phyloP scores from a whole-genome alignment of 352 stramenopile genomes.

The Globisporangium abappressorium region DNA sequence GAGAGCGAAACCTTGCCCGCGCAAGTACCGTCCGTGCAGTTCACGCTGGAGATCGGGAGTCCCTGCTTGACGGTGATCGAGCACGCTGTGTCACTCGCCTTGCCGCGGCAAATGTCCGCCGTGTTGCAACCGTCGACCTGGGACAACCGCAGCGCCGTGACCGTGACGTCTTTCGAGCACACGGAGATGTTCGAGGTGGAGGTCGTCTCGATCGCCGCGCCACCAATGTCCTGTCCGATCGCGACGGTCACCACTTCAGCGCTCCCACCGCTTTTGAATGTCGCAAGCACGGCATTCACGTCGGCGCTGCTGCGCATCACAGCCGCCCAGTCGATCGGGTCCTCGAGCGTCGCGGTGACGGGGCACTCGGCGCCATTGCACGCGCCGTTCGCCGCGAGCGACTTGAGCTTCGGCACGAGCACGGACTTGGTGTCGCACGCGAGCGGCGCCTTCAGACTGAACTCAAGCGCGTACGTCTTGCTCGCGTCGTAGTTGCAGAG shows the following conservation, averaged over 20 bases:
- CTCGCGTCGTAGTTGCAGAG: conserved; percentile 67
- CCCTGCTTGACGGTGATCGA: conserved; percentile 34
- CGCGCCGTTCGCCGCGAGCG: conserved; percentile 30
- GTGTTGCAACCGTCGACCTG: conserved; percentile 49
- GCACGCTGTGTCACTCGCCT: conserved; percentile 40
- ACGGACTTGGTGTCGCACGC: conserved; percentile 41
- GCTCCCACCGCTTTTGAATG: conserved; percentile 34
- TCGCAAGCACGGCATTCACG: conserved; percentile 50
- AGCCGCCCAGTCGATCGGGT: conserved; percentile 65
- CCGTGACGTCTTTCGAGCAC: conserved; percentile 38
- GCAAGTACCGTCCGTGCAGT: conserved; percentile 43
- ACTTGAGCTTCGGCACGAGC: conserved; percentile 38
- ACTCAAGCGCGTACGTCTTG: conserved; percentile 34
- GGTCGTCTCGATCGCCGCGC: conserved; percentile 25
- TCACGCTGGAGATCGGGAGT: conserved; percentile 35
- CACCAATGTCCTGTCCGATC: conserved; percentile 31
- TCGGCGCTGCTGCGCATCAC: conserved; percentile 37
- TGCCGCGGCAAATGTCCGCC: conserved; percentile 53
- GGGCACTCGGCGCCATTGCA: conserved; percentile 43
- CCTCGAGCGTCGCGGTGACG: conserved; percentile 48
- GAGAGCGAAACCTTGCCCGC: conserved; percentile 44
- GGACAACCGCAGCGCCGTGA: conserved; percentile 59
- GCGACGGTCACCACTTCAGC: conserved; percentile 47
- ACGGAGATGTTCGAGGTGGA: conserved; percentile 35
- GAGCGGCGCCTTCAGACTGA: conserved; percentile 41